phyloP scores from a whole-genome alignment of 768 basidiomycete genomes.

The Pleurotus tuber-regium region DNA sequence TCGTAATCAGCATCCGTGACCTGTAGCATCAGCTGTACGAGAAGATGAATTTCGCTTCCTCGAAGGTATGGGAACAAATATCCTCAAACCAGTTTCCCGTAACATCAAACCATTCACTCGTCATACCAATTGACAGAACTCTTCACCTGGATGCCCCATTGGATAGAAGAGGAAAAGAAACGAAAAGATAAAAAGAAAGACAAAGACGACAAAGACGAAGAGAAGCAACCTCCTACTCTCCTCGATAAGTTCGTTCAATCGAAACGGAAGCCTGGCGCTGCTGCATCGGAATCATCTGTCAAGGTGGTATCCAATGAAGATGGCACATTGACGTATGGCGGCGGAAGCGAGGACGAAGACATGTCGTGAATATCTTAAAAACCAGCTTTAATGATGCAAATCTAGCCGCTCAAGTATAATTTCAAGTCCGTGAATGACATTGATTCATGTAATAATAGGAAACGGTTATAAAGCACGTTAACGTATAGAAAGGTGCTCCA shows the following conservation, averaged over 20 bases:
- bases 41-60: conserved; percentile 79
- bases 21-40: conserved; percentile 58
- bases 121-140: neutral
- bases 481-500: neutral
- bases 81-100: neutral
- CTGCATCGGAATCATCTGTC: neutral
- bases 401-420: neutral
- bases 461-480: neutral
- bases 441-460: conserved; percentile 12
- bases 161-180: conserved; percentile 1
- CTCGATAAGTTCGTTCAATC: neutral
- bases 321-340: conserved; percentile 4
- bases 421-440: neutral
- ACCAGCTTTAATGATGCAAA: too few species aligned
- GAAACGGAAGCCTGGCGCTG: too few species aligned
- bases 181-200: neutral
- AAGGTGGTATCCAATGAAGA: neutral
- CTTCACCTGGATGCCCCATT: neutral
- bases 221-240: too few species aligned
- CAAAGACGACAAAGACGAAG: neutral
- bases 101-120: too few species aligned
- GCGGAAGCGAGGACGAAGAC: neutral
- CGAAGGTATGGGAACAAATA: conserved; percentile 52
- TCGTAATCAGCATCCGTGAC: too few species aligned
- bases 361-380: neutral